Percentiles rank a stretch among this genome's conserved stretches.
Conservation (phyloP, 1,139 yeast species). For the Petasospora fabianii region DNA sequence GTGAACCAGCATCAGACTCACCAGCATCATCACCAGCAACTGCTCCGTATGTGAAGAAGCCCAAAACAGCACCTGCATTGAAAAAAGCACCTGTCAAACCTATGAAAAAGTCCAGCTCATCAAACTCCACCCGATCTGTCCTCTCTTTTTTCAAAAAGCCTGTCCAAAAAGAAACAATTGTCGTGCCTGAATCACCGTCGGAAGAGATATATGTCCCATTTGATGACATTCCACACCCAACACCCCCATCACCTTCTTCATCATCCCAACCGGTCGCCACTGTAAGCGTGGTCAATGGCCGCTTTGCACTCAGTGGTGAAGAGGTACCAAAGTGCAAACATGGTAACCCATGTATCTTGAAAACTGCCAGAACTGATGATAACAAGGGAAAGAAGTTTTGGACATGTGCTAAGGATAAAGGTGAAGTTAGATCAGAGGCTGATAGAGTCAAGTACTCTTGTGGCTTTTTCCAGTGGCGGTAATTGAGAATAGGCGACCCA, state of each 20-base stretch:
- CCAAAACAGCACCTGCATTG: neutral
- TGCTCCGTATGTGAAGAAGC: conserved; percentile 1
- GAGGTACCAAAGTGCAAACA: conserved; percentile 51
- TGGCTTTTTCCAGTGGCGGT: conserved; percentile 38
- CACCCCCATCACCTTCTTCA: neutral
- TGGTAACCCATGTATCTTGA: conserved; percentile 43
- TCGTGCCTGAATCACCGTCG: too few relatives aligned
- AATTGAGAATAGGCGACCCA: too few relatives aligned
- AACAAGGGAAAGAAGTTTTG: conserved; percentile 57
- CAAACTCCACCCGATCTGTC: conserved; percentile 16
- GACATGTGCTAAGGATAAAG: conserved; percentile 46
- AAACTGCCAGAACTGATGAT: conserved; percentile 43
- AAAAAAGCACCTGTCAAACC: neutral
- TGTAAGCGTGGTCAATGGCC: conserved; percentile 18
- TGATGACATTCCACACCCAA: neutral
- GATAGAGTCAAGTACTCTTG: conserved; percentile 31
- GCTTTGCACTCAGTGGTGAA: conserved; percentile 15
- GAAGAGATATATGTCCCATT: too few relatives aligned
- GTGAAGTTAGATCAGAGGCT: conserved; percentile 19
- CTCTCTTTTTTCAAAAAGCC: conserved; percentile 27
- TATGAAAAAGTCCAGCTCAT: conserved; percentile 7
- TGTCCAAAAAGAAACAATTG: too few relatives aligned
- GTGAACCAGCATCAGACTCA: neutral
- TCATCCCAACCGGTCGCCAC: conserved; percentile 1
- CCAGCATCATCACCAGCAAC: neutral